Conservation (phyloP, 2,329 filamentous ascomycete genomes). For the Botryotinia narcissicola region DNA sequence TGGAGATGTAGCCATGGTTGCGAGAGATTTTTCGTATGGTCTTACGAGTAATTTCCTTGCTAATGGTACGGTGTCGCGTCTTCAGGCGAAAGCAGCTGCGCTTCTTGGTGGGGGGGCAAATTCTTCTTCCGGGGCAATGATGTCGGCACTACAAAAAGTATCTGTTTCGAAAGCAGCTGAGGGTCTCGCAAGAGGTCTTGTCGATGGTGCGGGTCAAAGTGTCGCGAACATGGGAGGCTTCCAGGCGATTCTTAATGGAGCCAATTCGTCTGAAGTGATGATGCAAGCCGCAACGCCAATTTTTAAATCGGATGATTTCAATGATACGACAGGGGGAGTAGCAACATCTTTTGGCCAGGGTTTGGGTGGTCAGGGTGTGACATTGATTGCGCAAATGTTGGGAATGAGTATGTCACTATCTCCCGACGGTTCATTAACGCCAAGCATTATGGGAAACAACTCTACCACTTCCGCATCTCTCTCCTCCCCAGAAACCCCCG, state of each 20-base stretch:
- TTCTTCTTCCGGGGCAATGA: background rate
- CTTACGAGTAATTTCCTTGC: conserved; percentile 17
- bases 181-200: conserved; percentile 15
- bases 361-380: conserved; percentile 12
- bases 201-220: conserved; percentile 14
- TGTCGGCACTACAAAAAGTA: background rate
- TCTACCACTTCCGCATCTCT: background rate
- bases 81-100: conserved; percentile 5
- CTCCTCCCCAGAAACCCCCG: background rate
- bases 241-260: conserved; percentile 12
- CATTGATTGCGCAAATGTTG: conserved; percentile 5
- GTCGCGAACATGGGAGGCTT: conserved; percentile 14
- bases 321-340: conserved; percentile 10
- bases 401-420: background rate
- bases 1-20: conserved; percentile 2
- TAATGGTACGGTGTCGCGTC: conserved; percentile 11
- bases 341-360: conserved; percentile 19
- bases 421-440: background rate
- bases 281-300: background rate
- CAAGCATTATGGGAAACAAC: background rate
- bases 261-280: background rate
- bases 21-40: conserved; percentile 12
- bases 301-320: conserved; percentile 1
- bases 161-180: conserved; percentile 18
- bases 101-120: conserved; percentile 11